A percentile compares a stretch with the other conserved stretches of the same genome.
These are phyloP conservation scores for Aspergillus uvarum DNA, from an alignment of 2,329 filamentous ascomycete species.

Conservation along the genomic window DNA sequence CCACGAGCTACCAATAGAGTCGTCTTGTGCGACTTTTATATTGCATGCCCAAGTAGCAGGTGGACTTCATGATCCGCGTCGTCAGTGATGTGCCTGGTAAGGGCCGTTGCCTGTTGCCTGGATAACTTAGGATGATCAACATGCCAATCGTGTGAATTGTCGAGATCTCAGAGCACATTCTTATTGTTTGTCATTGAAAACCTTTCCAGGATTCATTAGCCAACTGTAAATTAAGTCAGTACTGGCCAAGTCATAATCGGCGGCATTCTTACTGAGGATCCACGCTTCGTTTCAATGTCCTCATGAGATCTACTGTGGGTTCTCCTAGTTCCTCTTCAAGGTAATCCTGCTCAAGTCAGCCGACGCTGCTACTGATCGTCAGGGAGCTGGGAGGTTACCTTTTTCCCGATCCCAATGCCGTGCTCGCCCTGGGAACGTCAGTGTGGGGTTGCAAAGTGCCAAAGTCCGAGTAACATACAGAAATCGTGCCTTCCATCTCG, in stretches of 20 bases:
- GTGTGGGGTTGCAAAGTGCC: background rate
- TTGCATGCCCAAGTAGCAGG: background rate
- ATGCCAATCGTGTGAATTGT: too few relatives aligned
- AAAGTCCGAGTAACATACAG: constrained; percentile 37
- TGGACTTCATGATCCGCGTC: background rate
- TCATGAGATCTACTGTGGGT: background rate
- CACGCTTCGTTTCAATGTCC: constrained; percentile 1
- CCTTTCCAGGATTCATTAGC: constrained; percentile 5
- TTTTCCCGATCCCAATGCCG: constrained; percentile 80
- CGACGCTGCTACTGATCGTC: rapidly evolving
- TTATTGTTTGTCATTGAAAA: background rate
- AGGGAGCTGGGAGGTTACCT: constrained; percentile 41
- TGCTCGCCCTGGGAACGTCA: constrained; percentile 62
- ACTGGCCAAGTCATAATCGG: background rate
- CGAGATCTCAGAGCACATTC: too few relatives aligned
- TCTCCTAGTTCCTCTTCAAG: background rate
- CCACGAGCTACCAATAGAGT: background rate
- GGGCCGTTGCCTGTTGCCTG: too few relatives aligned
- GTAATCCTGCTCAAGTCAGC: background rate
- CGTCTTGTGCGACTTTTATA: background rate
- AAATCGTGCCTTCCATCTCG: constrained; percentile 88
- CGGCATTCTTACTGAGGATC: background rate
- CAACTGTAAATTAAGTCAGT: background rate
- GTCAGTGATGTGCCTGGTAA: too few relatives aligned
- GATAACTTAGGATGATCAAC: too few relatives aligned